Percentiles rank a stretch among this genome's conserved stretches.
These are phyloP conservation scores for Russula sp. DNA, from an alignment of 768 basidiomycete species.

Conservation along the genomic window DNA sequence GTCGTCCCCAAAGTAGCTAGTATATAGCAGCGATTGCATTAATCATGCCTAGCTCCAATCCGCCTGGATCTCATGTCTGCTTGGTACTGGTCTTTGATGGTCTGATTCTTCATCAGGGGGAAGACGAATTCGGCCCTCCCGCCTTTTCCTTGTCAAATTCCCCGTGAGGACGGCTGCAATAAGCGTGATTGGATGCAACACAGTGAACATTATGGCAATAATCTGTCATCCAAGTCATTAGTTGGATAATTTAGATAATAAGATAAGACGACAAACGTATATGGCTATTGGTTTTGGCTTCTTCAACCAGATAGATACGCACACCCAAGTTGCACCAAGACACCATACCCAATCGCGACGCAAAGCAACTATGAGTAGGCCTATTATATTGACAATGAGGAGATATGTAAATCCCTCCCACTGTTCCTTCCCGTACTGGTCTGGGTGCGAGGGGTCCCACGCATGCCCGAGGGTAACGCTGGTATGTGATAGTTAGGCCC, in stretches of 20 bases:
- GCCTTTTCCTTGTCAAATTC: constrained; percentile 28
- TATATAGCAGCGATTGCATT: neutral
- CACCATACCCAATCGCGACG: constrained; percentile 71
- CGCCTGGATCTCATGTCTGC: constrained; percentile 8
- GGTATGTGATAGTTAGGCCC: neutral
- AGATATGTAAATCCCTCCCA: constrained; percentile 73
- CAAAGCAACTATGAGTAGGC: constrained; percentile 46
- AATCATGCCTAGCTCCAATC: constrained; percentile 16
- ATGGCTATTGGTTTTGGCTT: constrained; percentile 60
- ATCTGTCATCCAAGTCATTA: constrained; percentile 36
- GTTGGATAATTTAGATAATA: neutral
- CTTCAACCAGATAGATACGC: constrained; percentile 55
- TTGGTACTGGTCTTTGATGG: neutral
- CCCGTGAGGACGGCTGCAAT: constrained; percentile 40
- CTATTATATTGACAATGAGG: constrained; percentile 49
- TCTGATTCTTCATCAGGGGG: constrained; percentile 34
- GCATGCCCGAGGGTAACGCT: constrained; percentile 68
- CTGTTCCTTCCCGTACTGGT: constrained; percentile 52
- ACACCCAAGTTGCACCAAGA: constrained; percentile 68
- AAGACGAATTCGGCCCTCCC: constrained; percentile 38
- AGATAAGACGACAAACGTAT: constrained; percentile 41
- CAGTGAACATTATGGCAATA: constrained; percentile 56
- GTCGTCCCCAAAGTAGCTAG: neutral
- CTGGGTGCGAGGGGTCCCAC: constrained; percentile 46
- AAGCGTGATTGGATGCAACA: constrained; percentile 57